Base-by-base conservation (phyloP, 2,329 filamentous ascomycete genomes). In the Arachnomyces sp. region DNA sequence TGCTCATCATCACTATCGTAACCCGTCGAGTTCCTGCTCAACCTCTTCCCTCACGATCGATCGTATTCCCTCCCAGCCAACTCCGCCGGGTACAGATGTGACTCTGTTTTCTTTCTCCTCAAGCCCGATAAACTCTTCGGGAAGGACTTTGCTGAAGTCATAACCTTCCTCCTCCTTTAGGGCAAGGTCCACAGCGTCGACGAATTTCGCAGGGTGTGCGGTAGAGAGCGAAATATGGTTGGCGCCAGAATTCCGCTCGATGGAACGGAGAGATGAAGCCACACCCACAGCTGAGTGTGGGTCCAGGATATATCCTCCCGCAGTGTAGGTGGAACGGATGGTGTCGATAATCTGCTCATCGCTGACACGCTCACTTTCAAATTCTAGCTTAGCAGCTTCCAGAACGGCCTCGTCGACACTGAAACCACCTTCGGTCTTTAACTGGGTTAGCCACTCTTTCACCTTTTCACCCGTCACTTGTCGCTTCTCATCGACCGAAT, bases 151-250 rank as follows among this genome's bases (percentile, higher is more conserved):
- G 31, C 77, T 71, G 58, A 94, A 94, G 51, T 78, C 73, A 53
- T 93, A 95, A 1, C 74, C 79, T n/a, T 73, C 61, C 57, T 84
- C 73, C 7, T 75, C 75, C 48, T 79, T 74, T 44, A 96, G 70
- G 0, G 90, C 88, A 35, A 83, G 61, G 51, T 89, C 82, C 2
- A 98, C 90, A 0, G 89, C 89, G 25, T 78, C 77, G 0, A 83
- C 80, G 57, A 98, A 98, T 64, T 98, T 98, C 46, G 90, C 92
- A 0, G 92, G 90, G 63, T 98, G 92, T 2, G 92, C 92, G 2
- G 92, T 98, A 1, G 89, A 85, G 2, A 98, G 77, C 1, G 87
- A 81, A 54, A 98, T 83, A 60, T 94, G 84, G 38, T 81, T 66
- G 12, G 68, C 67, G 2, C 63, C 59, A 2, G 69, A 61, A 32